Evolutionary conservation across 306 rosid genomes (phyloP), one percentile per base, ranked within the genome.

Genomic region (Prunus mume): DNA sequence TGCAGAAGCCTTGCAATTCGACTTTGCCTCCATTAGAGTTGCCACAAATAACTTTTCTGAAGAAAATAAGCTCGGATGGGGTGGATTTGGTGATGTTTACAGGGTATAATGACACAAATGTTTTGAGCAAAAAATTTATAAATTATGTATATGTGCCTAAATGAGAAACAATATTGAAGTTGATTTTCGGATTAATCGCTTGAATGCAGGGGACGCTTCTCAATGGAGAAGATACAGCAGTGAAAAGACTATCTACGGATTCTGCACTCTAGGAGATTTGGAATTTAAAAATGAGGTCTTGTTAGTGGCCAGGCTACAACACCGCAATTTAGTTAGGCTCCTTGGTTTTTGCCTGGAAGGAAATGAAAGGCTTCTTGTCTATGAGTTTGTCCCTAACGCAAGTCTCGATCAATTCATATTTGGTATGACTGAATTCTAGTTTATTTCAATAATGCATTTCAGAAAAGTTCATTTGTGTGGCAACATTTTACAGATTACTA

Each of bases 391-490:
- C 75, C 50, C 64, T 5, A 71, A 71, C 30, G 19, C 30, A 54
- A 71, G 75, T 38, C 75, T 71, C 11, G 75, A 71, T 52, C 28
- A 52, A 5, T 71, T 71, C 57, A 71, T 71, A 52, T 71, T 52
- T 28, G 75, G 75, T 52, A 71, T 15, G 41, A 19, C 38, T 34
- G 38, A 32, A 34, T 34, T 34, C 50, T 18, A 68, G 6, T 50
- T 50, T 50, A 50, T 14, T 51, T 51, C 56, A 4, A 15, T 47
- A 51, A 13, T 51, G 19, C 7, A 15, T 12, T 1, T 47, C 15
- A 0, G 12, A 47, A 47, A 47, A 47, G 51, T 38, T 47, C 51
- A 47, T 47, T 47, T 47, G 51, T 20, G 63, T 8, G 22, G 56
- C 56, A 1, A 24, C 56, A 51, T 12, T 14, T 4, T 51, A 51